Evolutionary conservation across 805 yeast genomes (phyloP).

Genomic region (Debaryomyces tyrocola): DNA sequence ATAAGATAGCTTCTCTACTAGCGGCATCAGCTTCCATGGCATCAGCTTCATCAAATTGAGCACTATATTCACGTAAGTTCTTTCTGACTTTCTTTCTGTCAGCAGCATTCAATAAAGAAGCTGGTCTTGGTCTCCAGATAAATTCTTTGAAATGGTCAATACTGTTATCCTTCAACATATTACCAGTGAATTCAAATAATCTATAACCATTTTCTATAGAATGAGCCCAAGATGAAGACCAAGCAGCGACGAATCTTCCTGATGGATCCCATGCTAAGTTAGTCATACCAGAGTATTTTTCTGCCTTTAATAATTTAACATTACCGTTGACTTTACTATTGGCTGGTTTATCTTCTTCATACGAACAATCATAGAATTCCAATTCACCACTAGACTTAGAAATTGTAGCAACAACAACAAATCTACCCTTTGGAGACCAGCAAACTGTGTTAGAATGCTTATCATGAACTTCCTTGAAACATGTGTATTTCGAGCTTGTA

Average conservation of each 20-base stretch:
- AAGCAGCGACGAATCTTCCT: conserved; percentile 84
- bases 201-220: conserved; percentile 88
- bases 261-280: conserved; percentile 93
- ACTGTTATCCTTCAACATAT: conserved; percentile 68
- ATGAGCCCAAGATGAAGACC: conserved; percentile 86
- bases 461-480: conserved; percentile 56
- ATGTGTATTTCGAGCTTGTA: conserved; percentile 53
- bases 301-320: conserved; percentile 60
- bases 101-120: conserved; percentile 66
- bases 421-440: conserved; percentile 95
- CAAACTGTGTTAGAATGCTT: conserved; percentile 69
- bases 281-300: conserved; percentile 75
- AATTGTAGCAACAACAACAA: conserved; percentile 55
- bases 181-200: conserved; percentile 83
- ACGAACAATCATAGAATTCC: conserved; percentile 85
- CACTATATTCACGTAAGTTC: conserved; percentile 84
- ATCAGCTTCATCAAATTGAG: conserved; percentile 91
- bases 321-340: conserved; percentile 54
- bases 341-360: conserved; percentile 59
- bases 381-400: conserved; percentile 58
- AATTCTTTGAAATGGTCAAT: conserved; percentile 85
- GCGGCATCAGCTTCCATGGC: conserved; percentile 95
- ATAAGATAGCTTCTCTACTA: conserved; percentile 82
- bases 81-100: conserved; percentile 88
- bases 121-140: conserved; percentile 97